Base-by-base conservation (phyloP, 179 eudicot species). In the Beta lomatogona region DNA sequence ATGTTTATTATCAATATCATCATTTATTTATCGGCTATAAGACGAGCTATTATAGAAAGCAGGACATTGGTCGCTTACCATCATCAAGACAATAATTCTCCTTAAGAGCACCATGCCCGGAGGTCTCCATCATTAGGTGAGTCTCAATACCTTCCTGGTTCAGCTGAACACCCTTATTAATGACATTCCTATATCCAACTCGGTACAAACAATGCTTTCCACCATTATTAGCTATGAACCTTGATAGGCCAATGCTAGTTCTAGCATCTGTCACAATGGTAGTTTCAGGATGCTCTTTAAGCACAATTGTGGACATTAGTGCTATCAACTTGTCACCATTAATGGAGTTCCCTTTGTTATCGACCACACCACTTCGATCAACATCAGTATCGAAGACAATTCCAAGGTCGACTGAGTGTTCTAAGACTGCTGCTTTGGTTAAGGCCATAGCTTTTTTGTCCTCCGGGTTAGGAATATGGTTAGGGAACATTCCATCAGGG, bases 321-420 rank as follows among this genome's bases (percentile, higher is more conserved):
- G 97, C 98, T 21, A 95, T 95, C 63, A 95, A 88, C 77, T 78
- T 90, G 73, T 95, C 97, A 5, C 99, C 98, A 21, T 95, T 95
- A 53, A 95, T 95, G 0, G 95, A 91, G 83, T 91, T 95, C 0
- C 99, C 98, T 13, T 82, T 78, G 5, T 79, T 81, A 45, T 95
- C 99, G 0, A 95, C 99, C 4, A 95, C 94, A 2, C 99, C 99
- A 66, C 98, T 94, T 2, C 99, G 86, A 61, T 95, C 99, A 9
- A 95, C 98, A 46, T 95, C 99, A 0, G 99, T 95, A 87, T 95
- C 99, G 63, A 95, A 95, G 58, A 95, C 98, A 14, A 95, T 91
- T 55, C 99, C 99, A 4, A 95, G 89, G 44, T 95, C 94, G 7
- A 96, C 99, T 1, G 86, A 69, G 87, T 88, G 83, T 9, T 88